Conservation (phyloP, 2,329 filamentous ascomycete species). For the Cryoendolithus antarcticus region DNA sequence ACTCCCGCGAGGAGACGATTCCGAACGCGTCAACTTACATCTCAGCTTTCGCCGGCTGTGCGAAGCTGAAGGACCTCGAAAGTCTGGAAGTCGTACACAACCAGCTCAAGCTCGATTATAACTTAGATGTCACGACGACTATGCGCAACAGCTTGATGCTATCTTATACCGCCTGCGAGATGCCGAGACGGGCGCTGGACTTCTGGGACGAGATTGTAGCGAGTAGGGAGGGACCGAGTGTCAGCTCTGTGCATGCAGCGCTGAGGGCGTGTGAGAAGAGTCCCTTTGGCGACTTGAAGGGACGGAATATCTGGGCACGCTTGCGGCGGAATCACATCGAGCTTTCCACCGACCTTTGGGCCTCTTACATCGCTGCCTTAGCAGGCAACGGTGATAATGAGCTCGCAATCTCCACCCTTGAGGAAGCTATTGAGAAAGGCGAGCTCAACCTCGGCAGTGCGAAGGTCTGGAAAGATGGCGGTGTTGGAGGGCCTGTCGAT, state of each 20-base stretch:
- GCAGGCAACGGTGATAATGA: slow-evolving; percentile 60
- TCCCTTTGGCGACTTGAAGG: slow-evolving; percentile 32
- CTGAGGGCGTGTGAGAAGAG: slow-evolving; percentile 64
- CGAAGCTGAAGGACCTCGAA: slow-evolving; percentile 30
- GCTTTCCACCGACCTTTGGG: slow-evolving; percentile 60
- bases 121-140: slow-evolving; percentile 61
- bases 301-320: slow-evolving; percentile 54
- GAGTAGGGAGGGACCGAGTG: slow-evolving; percentile 74
- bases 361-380: slow-evolving; percentile 63
- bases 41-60: slow-evolving; percentile 61
- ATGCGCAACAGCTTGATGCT: slow-evolving; percentile 80
- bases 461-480: no score
- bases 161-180: slow-evolving; percentile 61
- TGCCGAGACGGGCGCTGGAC: slow-evolving; percentile 54
- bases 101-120: slow-evolving; percentile 86
- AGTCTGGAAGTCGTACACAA: slow-evolving; percentile 71
- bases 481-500: slow-evolving; percentile 36
- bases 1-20: slow-evolving; percentile 48
- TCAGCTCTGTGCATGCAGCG: slow-evolving; percentile 66
- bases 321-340: slow-evolving; percentile 66
- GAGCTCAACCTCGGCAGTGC: slow-evolving; percentile 36
- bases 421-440: slow-evolving; percentile 53
- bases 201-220: slow-evolving; percentile 79
- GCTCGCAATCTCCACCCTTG: slow-evolving; percentile 53
- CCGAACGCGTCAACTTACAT: slow-evolving; percentile 67